phyloP scores from a whole-genome alignment of 2,329 filamentous ascomycete genomes.

The Aspergillus pseudonomiae region DNA sequence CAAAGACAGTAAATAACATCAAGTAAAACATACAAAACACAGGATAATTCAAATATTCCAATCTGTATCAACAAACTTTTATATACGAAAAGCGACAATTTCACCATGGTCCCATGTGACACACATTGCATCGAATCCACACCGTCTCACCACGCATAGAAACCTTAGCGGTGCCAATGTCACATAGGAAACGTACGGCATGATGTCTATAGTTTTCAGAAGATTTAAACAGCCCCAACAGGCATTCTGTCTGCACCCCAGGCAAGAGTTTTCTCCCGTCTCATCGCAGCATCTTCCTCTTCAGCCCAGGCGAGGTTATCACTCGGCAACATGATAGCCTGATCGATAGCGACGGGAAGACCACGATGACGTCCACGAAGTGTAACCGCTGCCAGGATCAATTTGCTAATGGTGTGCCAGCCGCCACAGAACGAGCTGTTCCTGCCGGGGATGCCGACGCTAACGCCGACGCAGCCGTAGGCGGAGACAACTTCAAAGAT shows the following conservation, averaged over 20 bases:
- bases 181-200: background rate
- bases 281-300: slow-evolving; percentile 44
- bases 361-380: slow-evolving; percentile 61
- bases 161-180: background rate
- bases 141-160: background rate
- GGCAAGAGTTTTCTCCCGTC: slow-evolving; percentile 31
- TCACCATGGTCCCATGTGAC: background rate
- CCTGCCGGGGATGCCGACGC: slow-evolving; percentile 57
- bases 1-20: background rate
- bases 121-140: background rate
- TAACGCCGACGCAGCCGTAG: slow-evolving; percentile 66
- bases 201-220: background rate
- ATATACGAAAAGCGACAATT: background rate
- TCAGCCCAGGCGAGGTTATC: slow-evolving; percentile 46
- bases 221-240: slow-evolving; percentile 26
- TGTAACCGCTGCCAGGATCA: slow-evolving; percentile 62
- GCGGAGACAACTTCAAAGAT: slow-evolving; percentile 50
- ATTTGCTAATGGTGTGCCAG: slow-evolving; percentile 59
- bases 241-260: slow-evolving; percentile 29
- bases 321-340: slow-evolving; percentile 49
- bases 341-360: slow-evolving; percentile 59
- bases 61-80: background rate
- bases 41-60: background rate
- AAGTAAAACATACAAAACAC: background rate
- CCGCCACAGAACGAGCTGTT: slow-evolving; percentile 60